These are phyloP conservation scores for Phytophthora pisi DNA, from an alignment of 352 stramenopile genomes.

Conservation along the genomic window DNA sequence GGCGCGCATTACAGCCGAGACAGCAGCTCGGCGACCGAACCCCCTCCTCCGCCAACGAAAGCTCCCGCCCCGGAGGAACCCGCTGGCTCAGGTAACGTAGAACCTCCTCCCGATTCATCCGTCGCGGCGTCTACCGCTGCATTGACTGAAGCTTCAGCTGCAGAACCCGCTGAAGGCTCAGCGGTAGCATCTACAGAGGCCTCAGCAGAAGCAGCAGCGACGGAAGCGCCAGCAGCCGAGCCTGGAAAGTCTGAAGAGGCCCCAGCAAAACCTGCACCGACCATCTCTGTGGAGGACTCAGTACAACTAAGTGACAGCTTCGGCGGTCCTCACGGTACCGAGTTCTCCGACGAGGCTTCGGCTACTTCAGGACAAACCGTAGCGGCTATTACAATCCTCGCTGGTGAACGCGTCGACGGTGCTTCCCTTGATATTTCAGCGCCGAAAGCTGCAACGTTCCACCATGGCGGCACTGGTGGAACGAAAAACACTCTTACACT, in stretches of 20 bases:
- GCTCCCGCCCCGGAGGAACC: not conserved
- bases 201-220: not conserved
- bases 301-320: constrained; percentile 21
- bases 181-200: not conserved
- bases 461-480: constrained; percentile 11
- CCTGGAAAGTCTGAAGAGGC: not conserved
- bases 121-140: not conserved
- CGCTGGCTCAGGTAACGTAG: not conserved
- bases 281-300: not conserved
- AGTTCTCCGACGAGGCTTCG: constrained; percentile 20
- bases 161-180: not conserved
- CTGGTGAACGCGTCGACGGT: constrained; percentile 13
- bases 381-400: constrained; percentile 19
- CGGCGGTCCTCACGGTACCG: constrained; percentile 14
- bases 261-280: not conserved
- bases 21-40: not conserved
- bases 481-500: constrained; percentile 10
- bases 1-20: not conserved
- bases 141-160: not conserved
- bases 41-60: not conserved
- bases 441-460: constrained; percentile 2
- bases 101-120: not conserved
- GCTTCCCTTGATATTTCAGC: constrained; percentile 12
- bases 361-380: constrained; percentile 8
- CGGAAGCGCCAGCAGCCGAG: not conserved